Evolutionary conservation across 306 rosid genomes (phyloP).

Genomic region (Cajanus cajan): DNA sequence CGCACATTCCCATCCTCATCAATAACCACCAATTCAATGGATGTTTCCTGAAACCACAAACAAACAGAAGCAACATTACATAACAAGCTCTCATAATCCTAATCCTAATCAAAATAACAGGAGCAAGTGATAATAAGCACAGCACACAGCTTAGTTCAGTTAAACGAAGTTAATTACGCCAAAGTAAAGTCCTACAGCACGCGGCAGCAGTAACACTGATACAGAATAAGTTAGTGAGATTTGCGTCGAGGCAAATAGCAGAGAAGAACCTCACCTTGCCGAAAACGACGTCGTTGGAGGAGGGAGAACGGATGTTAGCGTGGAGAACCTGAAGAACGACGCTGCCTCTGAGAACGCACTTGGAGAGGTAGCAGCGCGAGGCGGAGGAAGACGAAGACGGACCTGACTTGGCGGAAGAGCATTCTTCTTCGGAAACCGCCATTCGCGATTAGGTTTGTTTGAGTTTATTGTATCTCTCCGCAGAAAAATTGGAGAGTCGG

Average conservation of each 20-base stretch:
- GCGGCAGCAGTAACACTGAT: not conserved
- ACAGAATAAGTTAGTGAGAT: no score
- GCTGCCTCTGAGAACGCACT: constrained; percentile 81
- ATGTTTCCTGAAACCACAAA: constrained; percentile 84
- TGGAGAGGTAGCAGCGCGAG: constrained; percentile 74
- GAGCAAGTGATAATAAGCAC: not conserved
- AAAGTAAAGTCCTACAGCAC: not conserved
- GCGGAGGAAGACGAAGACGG: constrained; percentile 60
- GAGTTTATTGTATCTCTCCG: no score
- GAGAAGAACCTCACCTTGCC: no score
- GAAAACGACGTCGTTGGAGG: constrained; percentile 72
- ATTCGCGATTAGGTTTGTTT: constrained; percentile 43
- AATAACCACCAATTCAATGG: constrained; percentile 78
- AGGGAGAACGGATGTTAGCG: constrained; percentile 74
- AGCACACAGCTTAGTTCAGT: no score
- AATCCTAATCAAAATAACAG: not conserved
- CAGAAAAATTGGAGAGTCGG: no score
- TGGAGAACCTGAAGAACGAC: constrained; percentile 82
- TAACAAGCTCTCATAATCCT: not conserved
- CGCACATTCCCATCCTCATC: constrained; percentile 79
- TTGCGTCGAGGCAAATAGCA: no score
- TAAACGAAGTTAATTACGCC: no score
- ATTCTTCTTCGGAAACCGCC: constrained; percentile 94
- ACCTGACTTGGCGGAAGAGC: constrained; percentile 74
- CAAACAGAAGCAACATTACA: not conserved